These are phyloP conservation scores for Polychaeton citri DNA, from an alignment of 2,329 filamentous ascomycete genomes.

Conservation along the genomic window DNA sequence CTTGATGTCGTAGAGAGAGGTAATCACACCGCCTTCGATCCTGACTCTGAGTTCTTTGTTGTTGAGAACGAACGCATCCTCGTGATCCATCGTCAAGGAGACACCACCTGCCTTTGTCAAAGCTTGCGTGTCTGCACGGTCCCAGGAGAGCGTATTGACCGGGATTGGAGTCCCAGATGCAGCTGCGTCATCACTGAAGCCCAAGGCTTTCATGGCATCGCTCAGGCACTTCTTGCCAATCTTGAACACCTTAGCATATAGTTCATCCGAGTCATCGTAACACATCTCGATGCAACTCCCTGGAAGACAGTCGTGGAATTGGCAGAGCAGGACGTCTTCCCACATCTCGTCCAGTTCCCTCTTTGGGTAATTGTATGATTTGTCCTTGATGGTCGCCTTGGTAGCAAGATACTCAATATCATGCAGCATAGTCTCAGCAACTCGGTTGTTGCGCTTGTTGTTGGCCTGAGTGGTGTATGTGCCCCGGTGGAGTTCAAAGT, in stretches of 20 bases:
- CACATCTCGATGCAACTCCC: slow-evolving; percentile 96
- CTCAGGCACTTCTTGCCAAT: slow-evolving; percentile 60
- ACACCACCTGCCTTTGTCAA: background rate
- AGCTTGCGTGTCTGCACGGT: slow-evolving; percentile 36
- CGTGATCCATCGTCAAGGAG: slow-evolving; percentile 36
- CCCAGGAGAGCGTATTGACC: slow-evolving; percentile 81
- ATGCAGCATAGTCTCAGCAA: slow-evolving; percentile 69
- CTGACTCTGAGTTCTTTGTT: slow-evolving; percentile 66
- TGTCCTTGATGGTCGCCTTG: slow-evolving; percentile 58
- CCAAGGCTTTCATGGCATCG: slow-evolving; percentile 55
- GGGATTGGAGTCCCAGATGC: slow-evolving; percentile 22
- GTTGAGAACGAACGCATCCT: slow-evolving; percentile 60
- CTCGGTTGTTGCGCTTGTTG: slow-evolving; percentile 90
- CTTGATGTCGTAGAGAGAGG: slow-evolving; percentile 64
- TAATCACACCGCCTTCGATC: slow-evolving; percentile 64
- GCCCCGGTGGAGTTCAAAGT: slow-evolving; percentile 92
- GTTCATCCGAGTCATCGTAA: slow-evolving; percentile 84
- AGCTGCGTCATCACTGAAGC: slow-evolving; percentile 32
- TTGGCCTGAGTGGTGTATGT: slow-evolving; percentile 97
- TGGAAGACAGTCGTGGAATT: slow-evolving; percentile 95
- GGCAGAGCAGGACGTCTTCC: slow-evolving; percentile 81
- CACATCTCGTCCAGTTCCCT: slow-evolving; percentile 91
- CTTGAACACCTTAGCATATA: slow-evolving; percentile 73
- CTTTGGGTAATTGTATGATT: slow-evolving; percentile 75
- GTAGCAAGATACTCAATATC: slow-evolving; percentile 84